These are phyloP conservation scores for Pseudonitzschia multistriata DNA, from an alignment of 108 stramenopile genomes.

Conservation along the genomic window DNA sequence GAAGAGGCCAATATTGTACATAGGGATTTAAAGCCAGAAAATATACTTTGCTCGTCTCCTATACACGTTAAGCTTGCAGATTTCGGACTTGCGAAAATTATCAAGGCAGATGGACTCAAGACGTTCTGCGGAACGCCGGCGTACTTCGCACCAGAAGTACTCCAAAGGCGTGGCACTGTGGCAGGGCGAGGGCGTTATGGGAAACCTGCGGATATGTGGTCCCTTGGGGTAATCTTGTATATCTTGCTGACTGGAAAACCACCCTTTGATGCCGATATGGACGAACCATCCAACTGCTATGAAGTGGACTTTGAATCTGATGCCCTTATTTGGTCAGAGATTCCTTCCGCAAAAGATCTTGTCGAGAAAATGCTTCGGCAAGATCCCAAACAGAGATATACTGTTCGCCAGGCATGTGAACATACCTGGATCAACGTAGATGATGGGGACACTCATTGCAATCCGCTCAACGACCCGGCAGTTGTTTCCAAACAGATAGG, in stretches of 20 bases:
- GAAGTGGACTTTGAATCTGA: slow-evolving; percentile 38
- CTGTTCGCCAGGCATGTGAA: slow-evolving; percentile 68
- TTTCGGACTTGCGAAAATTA: slow-evolving; percentile 89
- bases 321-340: slow-evolving; percentile 25
- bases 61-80: slow-evolving; percentile 77
- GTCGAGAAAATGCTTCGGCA: slow-evolving; percentile 53
- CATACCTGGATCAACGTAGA: slow-evolving; percentile 80
- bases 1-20: slow-evolving; percentile 70
- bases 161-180: slow-evolving; percentile 68
- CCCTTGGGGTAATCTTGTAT: slow-evolving; percentile 83
- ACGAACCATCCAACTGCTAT: slow-evolving; percentile 25
- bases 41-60: slow-evolving; percentile 69
- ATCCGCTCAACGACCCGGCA: slow-evolving; percentile 79
- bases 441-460: slow-evolving; percentile 84
- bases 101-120: slow-evolving; percentile 72
- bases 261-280: slow-evolving; percentile 67
- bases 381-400: slow-evolving; percentile 63
- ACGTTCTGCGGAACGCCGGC: slow-evolving; percentile 93
- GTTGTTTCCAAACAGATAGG: slow-evolving; percentile 20
- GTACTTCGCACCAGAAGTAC: slow-evolving; percentile 92
- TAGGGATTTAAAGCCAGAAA: slow-evolving; percentile 93
- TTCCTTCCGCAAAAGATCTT: slow-evolving; percentile 66
- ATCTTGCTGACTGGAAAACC: slow-evolving; percentile 75
- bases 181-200: slow-evolving; percentile 79
- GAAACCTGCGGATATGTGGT: slow-evolving; percentile 86